Conservation (phyloP, 768 basidiomycete species). For the Collybia sp. region DNA sequence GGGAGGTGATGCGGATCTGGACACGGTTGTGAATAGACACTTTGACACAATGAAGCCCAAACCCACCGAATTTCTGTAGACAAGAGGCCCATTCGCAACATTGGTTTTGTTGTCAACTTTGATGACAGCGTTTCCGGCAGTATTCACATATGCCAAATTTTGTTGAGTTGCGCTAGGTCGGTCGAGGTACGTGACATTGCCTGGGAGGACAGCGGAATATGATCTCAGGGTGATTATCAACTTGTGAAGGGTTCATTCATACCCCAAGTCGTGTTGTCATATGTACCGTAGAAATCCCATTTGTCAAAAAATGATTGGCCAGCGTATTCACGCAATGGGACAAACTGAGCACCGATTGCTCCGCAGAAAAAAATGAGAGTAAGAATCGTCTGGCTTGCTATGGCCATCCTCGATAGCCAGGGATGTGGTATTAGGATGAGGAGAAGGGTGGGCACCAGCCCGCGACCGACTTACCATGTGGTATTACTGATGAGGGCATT, state of each 20-base stretch:
- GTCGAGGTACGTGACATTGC: conserved; percentile 48
- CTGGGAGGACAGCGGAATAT: background rate
- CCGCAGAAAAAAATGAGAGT: too few relatives aligned
- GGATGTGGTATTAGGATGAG: too few relatives aligned
- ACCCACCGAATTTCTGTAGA: conserved; percentile 55
- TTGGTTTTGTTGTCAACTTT: conserved; percentile 67
- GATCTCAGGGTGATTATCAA: too few relatives aligned
- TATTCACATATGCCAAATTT: conserved; percentile 51
- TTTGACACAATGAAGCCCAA: background rate
- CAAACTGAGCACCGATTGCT: conserved; percentile 16
- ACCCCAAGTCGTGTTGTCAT: conserved; percentile 41
- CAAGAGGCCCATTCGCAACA: conserved; percentile 33
- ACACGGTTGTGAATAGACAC: background rate
- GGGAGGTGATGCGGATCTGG: conserved; percentile 39
- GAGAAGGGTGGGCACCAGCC: too few relatives aligned
- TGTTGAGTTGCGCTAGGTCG: conserved; percentile 26
- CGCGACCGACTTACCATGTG: too few relatives aligned
- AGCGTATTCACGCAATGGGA: conserved; percentile 35
- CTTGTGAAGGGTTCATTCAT: background rate
- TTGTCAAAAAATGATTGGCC: conserved; percentile 43
- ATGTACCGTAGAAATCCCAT: conserved; percentile 45
- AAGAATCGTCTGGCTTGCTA: too few relatives aligned
- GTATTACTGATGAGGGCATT: too few relatives aligned
- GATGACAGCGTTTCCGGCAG: conserved; percentile 56
- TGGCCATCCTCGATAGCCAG: too few relatives aligned